These are phyloP conservation scores for Heritiera littoralis DNA, from an alignment of 345 rosid genomes.

Conservation along the genomic window DNA sequence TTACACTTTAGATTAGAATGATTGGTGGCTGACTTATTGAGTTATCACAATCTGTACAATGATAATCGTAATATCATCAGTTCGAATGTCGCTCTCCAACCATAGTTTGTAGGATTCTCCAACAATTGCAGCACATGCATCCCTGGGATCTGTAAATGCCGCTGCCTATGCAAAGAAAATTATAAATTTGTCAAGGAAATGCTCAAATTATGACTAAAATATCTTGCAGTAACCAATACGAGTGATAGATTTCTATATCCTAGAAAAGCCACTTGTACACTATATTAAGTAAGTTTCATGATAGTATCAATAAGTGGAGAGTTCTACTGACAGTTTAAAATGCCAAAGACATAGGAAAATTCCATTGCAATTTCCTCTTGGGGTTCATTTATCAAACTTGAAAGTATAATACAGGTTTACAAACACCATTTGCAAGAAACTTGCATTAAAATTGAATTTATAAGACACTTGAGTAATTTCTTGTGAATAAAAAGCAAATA, in stretches of 20 bases:
- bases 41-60: conserved; percentile 49
- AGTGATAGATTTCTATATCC: neutral
- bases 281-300: neutral
- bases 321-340: neutral
- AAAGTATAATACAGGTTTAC: neutral
- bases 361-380: neutral
- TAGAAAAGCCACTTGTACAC: neutral
- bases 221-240: neutral
- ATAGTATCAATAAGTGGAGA: neutral
- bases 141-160: conserved; percentile 73
- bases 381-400: neutral
- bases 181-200: neutral
- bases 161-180: conserved; percentile 55
- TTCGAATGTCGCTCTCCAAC: conserved; percentile 84
- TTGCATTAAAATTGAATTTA: neutral
- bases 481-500: neutral
- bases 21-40: too few relatives aligned
- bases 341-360: neutral
- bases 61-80: conserved; percentile 96
- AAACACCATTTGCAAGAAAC: neutral
- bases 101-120: conserved; percentile 92
- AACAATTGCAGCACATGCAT: conserved; percentile 89
- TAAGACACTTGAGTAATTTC: neutral
- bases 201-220: neutral
- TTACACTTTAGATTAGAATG: too few relatives aligned